Percentiles rank a stretch among this genome's conserved stretches.
These are phyloP conservation scores for Syzygium jambos DNA, from an alignment of 345 rosid genomes.

Conservation along the genomic window DNA sequence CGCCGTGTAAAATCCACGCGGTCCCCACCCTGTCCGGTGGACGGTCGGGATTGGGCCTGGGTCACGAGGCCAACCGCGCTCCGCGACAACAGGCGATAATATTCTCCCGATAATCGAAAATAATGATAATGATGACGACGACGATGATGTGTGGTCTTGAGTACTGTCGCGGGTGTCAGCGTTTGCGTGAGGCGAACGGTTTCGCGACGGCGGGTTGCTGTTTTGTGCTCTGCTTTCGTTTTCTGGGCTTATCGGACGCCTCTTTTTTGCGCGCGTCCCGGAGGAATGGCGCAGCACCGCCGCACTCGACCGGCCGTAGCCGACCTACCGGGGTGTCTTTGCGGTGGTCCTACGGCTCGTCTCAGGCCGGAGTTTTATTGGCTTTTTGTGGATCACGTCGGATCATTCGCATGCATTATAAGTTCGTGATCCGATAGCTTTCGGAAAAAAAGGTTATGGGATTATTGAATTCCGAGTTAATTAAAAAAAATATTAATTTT, in stretches of 20 bases:
- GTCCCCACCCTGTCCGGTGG: not conserved
- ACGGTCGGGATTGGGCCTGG: not conserved
- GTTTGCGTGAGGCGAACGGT: not conserved
- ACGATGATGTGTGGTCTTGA: not conserved
- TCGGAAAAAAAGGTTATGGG: fast-evolving
- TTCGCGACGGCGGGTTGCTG: not conserved
- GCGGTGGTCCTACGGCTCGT: not conserved
- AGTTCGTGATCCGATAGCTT: not conserved
- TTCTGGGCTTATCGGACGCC: not conserved
- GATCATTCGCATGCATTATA: fast-evolving
- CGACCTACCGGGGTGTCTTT: not conserved
- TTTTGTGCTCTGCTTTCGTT: not conserved
- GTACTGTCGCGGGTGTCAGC: not conserved
- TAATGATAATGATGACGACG: not conserved
- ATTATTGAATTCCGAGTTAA: fast-evolving
- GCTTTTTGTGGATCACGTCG: fast-evolving
- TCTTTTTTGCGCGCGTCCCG: not conserved
- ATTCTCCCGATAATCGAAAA: not conserved
- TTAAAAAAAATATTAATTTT: fast-evolving
- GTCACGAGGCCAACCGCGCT: not conserved
- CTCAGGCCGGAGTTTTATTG: not conserved
- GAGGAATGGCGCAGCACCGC: not conserved
- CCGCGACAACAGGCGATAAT: not conserved
- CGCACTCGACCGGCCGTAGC: not conserved
- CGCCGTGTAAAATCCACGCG: not conserved